Percentiles rank a stretch among this genome's conserved stretches.
Evolutionary conservation across 257 asterid genomes (phyloP).

Genomic region (Asclepias syriaca): DNA sequence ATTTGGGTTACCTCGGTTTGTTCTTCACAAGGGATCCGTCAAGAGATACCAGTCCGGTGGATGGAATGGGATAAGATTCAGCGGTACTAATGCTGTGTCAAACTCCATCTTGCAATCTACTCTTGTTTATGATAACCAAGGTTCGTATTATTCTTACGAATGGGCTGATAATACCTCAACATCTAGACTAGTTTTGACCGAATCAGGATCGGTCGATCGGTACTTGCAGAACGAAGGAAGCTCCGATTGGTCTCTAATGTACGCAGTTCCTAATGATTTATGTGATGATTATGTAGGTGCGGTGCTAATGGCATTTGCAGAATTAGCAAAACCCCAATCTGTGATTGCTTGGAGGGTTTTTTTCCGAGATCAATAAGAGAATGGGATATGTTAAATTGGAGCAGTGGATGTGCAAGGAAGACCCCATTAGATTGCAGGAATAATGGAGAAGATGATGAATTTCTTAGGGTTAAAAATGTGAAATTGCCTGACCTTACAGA

Average conservation of each 20-base stretch:
- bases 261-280: slow-evolving; percentile 6
- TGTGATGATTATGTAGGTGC: slow-evolving; percentile 22
- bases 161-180: neutral
- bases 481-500: slow-evolving; percentile 22
- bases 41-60: slow-evolving; percentile 1
- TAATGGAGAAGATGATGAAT: slow-evolving; percentile 5
- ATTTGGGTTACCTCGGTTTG: slow-evolving; percentile 20
- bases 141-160: neutral
- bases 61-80: slow-evolving; percentile 12
- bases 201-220: neutral
- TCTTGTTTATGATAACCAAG: neutral
- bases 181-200: neutral
- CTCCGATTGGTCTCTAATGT: slow-evolving; percentile 5
- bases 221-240: slow-evolving; percentile 5
- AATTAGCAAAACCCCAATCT: slow-evolving; percentile 10
- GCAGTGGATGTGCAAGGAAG: slow-evolving; percentile 19
- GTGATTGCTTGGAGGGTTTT: slow-evolving; percentile 23
- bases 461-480: slow-evolving; percentile 8
- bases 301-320: slow-evolving; percentile 24
- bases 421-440: slow-evolving; percentile 6
- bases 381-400: slow-evolving; percentile 18
- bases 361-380: slow-evolving; percentile 11
- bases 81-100: neutral
- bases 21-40: slow-evolving; percentile 16
- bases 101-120: neutral